Evolutionary conservation across 2,329 filamentous ascomycete genomes (phyloP), one percentile per base, ranked within the genome.

Genomic region (Fusarium sp.): DNA sequence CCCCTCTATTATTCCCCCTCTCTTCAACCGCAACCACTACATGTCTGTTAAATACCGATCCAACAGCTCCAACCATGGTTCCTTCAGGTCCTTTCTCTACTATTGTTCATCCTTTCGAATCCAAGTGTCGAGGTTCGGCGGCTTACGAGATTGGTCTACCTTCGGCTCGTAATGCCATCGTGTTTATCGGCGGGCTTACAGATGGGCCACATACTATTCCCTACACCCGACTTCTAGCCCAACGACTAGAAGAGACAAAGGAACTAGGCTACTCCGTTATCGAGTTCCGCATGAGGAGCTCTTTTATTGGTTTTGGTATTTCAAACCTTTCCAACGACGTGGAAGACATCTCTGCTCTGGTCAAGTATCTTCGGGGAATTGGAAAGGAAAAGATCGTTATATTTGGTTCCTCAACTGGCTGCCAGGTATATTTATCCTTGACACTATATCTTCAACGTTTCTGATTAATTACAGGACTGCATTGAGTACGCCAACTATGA

Each of bases 141-240:
- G 83, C 83, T 32, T 86, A 86, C 66, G 84, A 86, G 70, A 72
- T 79, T 19, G 83, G 84, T 23, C 74, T 76, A 17, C 41, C 70
- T 13, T 72, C 77, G 40, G 77, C 81, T 58, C 80, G 76, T 49
- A 88, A 92, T 77, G 88, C 88, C 4, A 77, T 93, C 54, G 77
- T 93, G 62, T 91, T 91, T 79, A 84, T 93, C 65, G 90, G 89
- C 64, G 91, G 91, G 35, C 84, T 94, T 17, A 85, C 84, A 37
- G 91, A 93, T 76, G 90, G 90, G 3, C 86, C 90, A 60, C 86
- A 91, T 65, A 89, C 88, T 1, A 84, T 91, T 10, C 79, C 83
- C 1, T 92, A 91, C 62, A 79, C 83, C 47, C 81, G 82, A 7
- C 73, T 76, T 2, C 77, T 88, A 56, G 83, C 85, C 15, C 75